phyloP scores from a whole-genome alignment of 2,329 filamentous ascomycete genomes.

The Fusarium sp. region DNA sequence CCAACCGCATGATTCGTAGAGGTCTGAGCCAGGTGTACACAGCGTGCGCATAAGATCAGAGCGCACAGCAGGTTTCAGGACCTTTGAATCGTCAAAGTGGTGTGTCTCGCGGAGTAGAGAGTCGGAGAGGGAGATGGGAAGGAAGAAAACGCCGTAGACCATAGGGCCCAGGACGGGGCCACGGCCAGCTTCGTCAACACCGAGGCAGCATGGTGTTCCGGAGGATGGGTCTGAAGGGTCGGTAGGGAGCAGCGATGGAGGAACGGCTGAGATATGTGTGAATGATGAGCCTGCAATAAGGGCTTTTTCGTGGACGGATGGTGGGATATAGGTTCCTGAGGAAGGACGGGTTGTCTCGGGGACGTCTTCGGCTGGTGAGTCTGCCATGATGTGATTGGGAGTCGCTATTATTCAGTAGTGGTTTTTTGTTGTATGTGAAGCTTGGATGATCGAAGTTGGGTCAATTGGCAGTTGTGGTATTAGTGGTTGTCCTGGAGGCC shows the following conservation, averaged over 20 bases:
- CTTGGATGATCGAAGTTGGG: not conserved
- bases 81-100: slow-evolving; percentile 96
- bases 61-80: slow-evolving; percentile 83
- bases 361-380: slow-evolving; percentile 53
- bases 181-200: slow-evolving; percentile 93
- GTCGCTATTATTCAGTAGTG: not conserved
- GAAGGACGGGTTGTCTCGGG: slow-evolving; percentile 26
- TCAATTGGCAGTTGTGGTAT: slow-evolving; percentile 2
- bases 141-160: slow-evolving; percentile 78
- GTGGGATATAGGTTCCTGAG: slow-evolving; percentile 68
- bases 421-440: not conserved
- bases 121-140: slow-evolving; percentile 77
- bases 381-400: slow-evolving; percentile 51
- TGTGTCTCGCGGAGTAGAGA: slow-evolving; percentile 81
- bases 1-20: slow-evolving; percentile 76
- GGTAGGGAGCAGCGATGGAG: slow-evolving; percentile 65
- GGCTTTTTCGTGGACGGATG: slow-evolving; percentile 69
- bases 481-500: not conserved
- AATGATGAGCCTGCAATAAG: slow-evolving; percentile 76
- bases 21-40: slow-evolving; percentile 69
- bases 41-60: slow-evolving; percentile 75
- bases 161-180: slow-evolving; percentile 90
- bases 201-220: slow-evolving; percentile 72
- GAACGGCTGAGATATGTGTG: slow-evolving; percentile 76
- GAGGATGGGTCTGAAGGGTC: slow-evolving; percentile 50